Evolutionary conservation across 805 yeast species (phyloP).

Genomic region (Ogataea angusta): DNA sequence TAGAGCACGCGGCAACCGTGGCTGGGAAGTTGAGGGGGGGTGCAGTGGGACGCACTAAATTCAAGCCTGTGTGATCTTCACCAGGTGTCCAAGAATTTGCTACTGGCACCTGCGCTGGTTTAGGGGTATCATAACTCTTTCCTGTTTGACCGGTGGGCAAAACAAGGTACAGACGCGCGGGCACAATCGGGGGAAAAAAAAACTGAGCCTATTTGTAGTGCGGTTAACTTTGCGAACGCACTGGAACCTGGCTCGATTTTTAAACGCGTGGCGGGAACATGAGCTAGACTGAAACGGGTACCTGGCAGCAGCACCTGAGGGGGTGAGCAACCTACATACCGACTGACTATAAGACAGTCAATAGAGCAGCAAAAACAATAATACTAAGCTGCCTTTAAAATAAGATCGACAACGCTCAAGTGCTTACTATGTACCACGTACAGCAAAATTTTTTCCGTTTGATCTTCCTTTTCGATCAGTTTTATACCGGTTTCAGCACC

Average conservation of each 20-base stretch:
- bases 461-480: background rate
- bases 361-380: background rate
- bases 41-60: background rate
- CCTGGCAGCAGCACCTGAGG: background rate
- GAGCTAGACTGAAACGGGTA: background rate
- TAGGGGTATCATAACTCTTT: background rate
- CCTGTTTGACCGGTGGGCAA: background rate
- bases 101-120: background rate
- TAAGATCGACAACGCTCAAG: conserved; percentile 1
- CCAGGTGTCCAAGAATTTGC: background rate
- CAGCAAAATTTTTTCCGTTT: background rate
- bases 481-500: conserved; percentile 6
- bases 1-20: background rate
- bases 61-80: background rate
- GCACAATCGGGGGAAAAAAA: background rate
- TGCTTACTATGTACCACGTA: background rate
- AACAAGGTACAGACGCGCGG: background rate
- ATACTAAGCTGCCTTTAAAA: background rate
- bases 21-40: background rate
- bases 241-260: background rate
- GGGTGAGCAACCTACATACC: background rate
- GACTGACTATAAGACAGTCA: background rate
- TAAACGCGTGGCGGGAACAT: background rate
- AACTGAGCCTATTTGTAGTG: background rate
- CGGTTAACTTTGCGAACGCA: background rate